phyloP scores from a whole-genome alignment of 176 grass and related monocot species.

The Aegilops speltoides region DNA sequence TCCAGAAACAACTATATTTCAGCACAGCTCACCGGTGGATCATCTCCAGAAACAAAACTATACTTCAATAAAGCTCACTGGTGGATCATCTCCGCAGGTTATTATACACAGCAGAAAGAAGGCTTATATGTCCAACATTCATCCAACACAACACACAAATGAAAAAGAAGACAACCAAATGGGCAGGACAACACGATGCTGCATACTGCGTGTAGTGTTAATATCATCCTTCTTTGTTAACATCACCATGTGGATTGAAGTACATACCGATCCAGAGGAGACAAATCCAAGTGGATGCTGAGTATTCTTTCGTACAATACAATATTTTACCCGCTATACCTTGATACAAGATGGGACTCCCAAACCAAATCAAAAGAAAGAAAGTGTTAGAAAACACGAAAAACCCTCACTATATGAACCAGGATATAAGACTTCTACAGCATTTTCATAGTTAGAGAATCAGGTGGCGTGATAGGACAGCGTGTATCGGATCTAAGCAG shows the following conservation, averaged over 20 bases:
- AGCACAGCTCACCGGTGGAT: too few species aligned
- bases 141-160: neutral
- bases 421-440: slow-evolving; percentile 16
- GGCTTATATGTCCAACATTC: too few species aligned
- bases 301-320: slow-evolving; percentile 53
- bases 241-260: neutral
- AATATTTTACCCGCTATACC: slow-evolving; percentile 47
- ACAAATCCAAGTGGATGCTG: slow-evolving; percentile 25
- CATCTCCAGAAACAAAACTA: neutral
- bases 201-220: neutral
- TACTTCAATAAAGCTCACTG: neutral
- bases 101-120: neutral
- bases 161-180: neutral
- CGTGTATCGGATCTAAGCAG: slow-evolving; percentile 5
- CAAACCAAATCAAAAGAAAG: slow-evolving; percentile 3
- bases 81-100: neutral
- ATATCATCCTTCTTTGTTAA: slow-evolving; percentile 25
- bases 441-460: slow-evolving; percentile 36
- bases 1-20: neutral
- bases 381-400: slow-evolving; percentile 18
- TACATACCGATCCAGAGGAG: slow-evolving; percentile 32
- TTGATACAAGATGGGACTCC: slow-evolving; percentile 35
- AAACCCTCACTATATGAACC: slow-evolving; percentile 33
- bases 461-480: neutral
- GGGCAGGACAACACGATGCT: neutral